Evolutionary conservation across 1,284 basidiomycete species (phyloP).

Genomic region (Cutaneotrichosporon arboriforme): DNA sequence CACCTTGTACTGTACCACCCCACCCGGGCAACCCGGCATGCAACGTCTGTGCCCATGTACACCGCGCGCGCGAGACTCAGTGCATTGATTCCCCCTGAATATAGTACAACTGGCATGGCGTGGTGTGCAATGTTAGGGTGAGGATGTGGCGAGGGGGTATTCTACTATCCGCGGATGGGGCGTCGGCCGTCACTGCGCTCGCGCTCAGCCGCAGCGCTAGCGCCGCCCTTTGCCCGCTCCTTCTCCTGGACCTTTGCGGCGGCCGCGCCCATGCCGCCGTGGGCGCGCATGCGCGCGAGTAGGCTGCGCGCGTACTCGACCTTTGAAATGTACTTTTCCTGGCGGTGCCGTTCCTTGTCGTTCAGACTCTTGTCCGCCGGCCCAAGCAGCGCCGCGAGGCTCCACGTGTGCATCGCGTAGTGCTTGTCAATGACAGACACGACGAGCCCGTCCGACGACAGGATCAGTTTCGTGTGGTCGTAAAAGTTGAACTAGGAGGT

Average conservation of each 20-base stretch:
- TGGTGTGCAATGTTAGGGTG: not conserved
- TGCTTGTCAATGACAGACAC: constrained; percentile 87
- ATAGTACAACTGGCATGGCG: not conserved
- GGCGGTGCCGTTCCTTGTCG: constrained; percentile 29
- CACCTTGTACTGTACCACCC: no score
- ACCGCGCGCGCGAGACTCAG: not conserved
- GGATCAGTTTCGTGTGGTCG: constrained; percentile 91
- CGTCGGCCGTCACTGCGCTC: not conserved
- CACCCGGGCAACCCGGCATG: not conserved
- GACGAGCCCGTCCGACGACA: constrained; percentile 70
- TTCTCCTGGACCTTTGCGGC: constrained; percentile 4
- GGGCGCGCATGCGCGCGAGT: constrained; percentile 27
- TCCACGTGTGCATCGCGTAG: constrained; percentile 69
- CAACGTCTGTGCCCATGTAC: not conserved
- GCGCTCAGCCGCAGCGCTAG: not conserved
- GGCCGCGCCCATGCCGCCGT: constrained; percentile 14
- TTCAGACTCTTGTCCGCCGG: constrained; percentile 12
- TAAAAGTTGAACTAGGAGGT: constrained; percentile 85
- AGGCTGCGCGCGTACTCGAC: constrained; percentile 41
- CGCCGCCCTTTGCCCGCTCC: constrained; percentile 3
- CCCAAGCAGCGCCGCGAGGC: constrained; percentile 65
- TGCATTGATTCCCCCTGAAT: not conserved
- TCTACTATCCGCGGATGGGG: not conserved
- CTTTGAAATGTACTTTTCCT: constrained; percentile 40
- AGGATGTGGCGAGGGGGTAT: not conserved